These are phyloP conservation scores for Leccinellum rugosiceps DNA, from an alignment of 768 basidiomycete genomes.

Conservation along the genomic window DNA sequence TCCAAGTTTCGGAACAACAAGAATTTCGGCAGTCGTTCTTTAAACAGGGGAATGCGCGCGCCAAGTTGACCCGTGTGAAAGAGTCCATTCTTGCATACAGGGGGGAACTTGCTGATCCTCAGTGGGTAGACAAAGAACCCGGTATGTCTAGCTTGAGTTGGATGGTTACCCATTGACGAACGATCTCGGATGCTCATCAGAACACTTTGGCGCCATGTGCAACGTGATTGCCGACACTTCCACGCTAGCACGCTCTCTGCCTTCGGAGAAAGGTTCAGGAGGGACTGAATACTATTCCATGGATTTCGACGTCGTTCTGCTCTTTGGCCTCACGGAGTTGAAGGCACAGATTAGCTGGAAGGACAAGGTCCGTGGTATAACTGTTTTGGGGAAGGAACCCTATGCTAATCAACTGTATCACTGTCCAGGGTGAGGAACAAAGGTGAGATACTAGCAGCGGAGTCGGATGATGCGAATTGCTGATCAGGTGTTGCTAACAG, in stretches of 20 bases:
- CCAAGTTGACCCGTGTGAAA: not conserved
- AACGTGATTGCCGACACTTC: conserved; percentile 11
- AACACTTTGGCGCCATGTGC: conserved; percentile 13
- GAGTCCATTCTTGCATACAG: conserved; percentile 14
- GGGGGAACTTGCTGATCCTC: conserved; percentile 5
- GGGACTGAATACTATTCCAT: conserved; percentile 14
- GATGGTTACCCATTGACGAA: not conserved
- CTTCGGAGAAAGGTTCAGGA: not conserved
- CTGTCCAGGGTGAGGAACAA: conserved; percentile 15
- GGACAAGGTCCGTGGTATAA: conserved; percentile 19
- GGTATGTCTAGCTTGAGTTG: not conserved
- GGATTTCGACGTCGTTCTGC: conserved; percentile 34
- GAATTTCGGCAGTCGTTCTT: conserved; percentile 16
- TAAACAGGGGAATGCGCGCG: not conserved
- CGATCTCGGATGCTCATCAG: not conserved
- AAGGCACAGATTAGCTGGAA: conserved; percentile 45
- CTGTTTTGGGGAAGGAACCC: not conserved
- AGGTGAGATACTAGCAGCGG: not conserved
- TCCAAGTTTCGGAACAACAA: conserved; percentile 17
- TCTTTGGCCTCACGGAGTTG: conserved; percentile 43
- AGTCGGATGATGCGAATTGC: not conserved
- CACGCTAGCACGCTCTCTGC: not conserved
- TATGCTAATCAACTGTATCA: not conserved
- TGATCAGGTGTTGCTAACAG: conserved; percentile 2
- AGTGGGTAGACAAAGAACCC: conserved; percentile 13